Conservation (phyloP, 805 yeast species). For the Metschnikowia gruessii region DNA sequence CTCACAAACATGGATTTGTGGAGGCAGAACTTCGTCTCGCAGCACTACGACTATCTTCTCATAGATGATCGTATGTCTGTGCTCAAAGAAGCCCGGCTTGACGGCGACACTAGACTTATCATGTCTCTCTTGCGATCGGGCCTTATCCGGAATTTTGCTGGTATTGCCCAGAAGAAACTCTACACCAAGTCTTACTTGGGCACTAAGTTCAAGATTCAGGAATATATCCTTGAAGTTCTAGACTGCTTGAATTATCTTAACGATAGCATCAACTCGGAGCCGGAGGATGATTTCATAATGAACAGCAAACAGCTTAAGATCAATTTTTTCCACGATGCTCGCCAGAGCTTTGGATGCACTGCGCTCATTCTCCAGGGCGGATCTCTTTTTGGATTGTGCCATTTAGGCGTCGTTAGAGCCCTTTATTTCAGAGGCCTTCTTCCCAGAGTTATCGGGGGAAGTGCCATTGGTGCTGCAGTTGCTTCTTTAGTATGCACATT, state of each 20-base stretch:
- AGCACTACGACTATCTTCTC: slow-evolving; percentile 78
- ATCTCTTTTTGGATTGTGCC: slow-evolving; percentile 89
- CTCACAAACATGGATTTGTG: slow-evolving; percentile 47
- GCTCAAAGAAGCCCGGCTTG: slow-evolving; percentile 58
- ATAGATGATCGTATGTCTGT: slow-evolving; percentile 70
- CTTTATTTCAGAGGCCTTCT: slow-evolving; percentile 69
- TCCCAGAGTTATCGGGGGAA: slow-evolving; percentile 86
- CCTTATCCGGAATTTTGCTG: slow-evolving; percentile 85
- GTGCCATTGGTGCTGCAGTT: slow-evolving; percentile 91
- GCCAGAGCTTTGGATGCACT: slow-evolving; percentile 85
- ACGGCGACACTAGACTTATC: slow-evolving; percentile 54
- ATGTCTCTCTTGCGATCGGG: slow-evolving; percentile 77
- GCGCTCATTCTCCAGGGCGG: slow-evolving; percentile 94
- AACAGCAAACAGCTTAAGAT: slow-evolving; percentile 56
- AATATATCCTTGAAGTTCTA: slow-evolving; percentile 74
- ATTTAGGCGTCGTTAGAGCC: slow-evolving; percentile 87
- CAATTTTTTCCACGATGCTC: slow-evolving; percentile 80
- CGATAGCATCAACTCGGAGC: slow-evolving; percentile 34
- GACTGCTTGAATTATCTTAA: slow-evolving; percentile 61
- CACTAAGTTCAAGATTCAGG: slow-evolving; percentile 85
- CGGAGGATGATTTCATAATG: slow-evolving; percentile 35
- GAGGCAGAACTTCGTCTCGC: slow-evolving; percentile 81
- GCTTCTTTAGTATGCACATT: slow-evolving; percentile 82
- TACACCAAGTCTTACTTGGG: slow-evolving; percentile 84
- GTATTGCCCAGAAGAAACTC: slow-evolving; percentile 73